Evolutionary conservation across 495 filamentous ascomycete species (phyloP).

Genomic region (Pyrenula massariospora): DNA sequence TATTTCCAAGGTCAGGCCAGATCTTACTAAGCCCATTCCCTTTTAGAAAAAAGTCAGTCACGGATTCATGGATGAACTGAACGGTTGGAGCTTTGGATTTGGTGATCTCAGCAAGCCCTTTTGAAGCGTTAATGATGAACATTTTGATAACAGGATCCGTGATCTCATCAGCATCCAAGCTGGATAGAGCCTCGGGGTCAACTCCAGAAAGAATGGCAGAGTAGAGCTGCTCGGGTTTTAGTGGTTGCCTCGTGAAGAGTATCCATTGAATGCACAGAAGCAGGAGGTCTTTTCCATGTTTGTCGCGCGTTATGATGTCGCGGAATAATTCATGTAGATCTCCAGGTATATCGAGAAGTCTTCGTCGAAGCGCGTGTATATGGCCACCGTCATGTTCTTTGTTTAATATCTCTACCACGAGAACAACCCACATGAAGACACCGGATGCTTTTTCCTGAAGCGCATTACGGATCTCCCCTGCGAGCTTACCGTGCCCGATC

Average conservation of each 20-base stretch:
- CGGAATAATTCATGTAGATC: slow-evolving; percentile 25
- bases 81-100: slow-evolving; percentile 13
- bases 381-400: slow-evolving; percentile 17
- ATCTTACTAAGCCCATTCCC: slow-evolving; percentile 22
- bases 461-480: slow-evolving; percentile 8
- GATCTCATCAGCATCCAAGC: background rate
- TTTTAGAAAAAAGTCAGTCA: slow-evolving; percentile 28
- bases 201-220: slow-evolving; percentile 12
- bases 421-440: slow-evolving; percentile 36
- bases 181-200: background rate
- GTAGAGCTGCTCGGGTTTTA: slow-evolving; percentile 20
- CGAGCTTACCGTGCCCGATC: slow-evolving; percentile 5
- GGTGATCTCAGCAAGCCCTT: slow-evolving; percentile 29
- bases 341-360: slow-evolving; percentile 22
- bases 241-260: slow-evolving; percentile 17
- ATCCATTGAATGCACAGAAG: slow-evolving; percentile 25
- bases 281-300: slow-evolving; percentile 12
- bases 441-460: slow-evolving; percentile 27
- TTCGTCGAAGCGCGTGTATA: slow-evolving; percentile 4
- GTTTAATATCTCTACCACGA: slow-evolving; percentile 34
- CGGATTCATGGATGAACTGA: slow-evolving; percentile 40
- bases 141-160: slow-evolving; percentile 4
- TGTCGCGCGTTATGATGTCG: slow-evolving; percentile 23
- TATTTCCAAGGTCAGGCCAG: slow-evolving; percentile 16
- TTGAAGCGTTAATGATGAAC: slow-evolving; percentile 24